Percentiles rank a stretch among this genome's conserved stretches.
These are phyloP conservation scores for Neurospora cerealis DNA, from an alignment of 495 filamentous ascomycete genomes.

Conservation along the genomic window DNA sequence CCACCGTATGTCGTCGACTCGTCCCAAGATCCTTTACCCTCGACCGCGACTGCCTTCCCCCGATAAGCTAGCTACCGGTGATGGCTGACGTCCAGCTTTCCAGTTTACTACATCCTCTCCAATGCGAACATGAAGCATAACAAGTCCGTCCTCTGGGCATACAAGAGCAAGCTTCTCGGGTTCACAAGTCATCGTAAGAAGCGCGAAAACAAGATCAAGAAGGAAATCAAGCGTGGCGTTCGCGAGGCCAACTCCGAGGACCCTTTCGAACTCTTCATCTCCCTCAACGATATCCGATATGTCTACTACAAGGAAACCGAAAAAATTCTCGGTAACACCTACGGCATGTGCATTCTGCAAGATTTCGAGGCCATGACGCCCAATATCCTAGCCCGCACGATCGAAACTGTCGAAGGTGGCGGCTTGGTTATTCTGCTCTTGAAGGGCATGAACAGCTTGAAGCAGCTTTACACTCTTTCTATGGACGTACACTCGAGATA, in stretches of 20 bases:
- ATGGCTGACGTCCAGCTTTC: not conserved
- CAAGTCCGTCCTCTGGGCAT: slow-evolving; percentile 98
- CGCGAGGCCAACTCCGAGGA: slow-evolving; percentile 93
- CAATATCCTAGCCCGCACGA: slow-evolving; percentile 85
- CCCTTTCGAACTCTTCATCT: slow-evolving; percentile 96
- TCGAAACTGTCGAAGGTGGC: slow-evolving; percentile 97
- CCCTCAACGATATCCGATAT: slow-evolving; percentile 93
- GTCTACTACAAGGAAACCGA: slow-evolving; percentile 99
- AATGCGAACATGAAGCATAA: slow-evolving; percentile 86
- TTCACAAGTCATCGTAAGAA: slow-evolving; percentile 93
- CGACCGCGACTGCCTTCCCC: not conserved
- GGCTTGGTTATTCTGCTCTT: slow-evolving; percentile 83
- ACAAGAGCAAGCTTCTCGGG: slow-evolving; percentile 92
- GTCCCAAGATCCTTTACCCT: not conserved
- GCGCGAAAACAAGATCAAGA: slow-evolving; percentile 94
- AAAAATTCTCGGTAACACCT: slow-evolving; percentile 97
- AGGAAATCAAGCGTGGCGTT: slow-evolving; percentile 92
- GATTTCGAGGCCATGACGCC: slow-evolving; percentile 98
- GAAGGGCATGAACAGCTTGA: slow-evolving; percentile 94
- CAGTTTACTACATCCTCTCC: slow-evolving; percentile 83
- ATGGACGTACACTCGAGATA: slow-evolving; percentile 99
- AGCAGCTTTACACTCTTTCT: slow-evolving; percentile 91
- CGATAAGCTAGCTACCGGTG: not conserved
- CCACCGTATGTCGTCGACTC: slow-evolving; percentile 34
- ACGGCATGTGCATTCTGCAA: slow-evolving; percentile 96